A percentile compares a stretch with the other conserved stretches of the same genome.
phyloP scores from a whole-genome alignment of 495 filamentous ascomycete species.

The Neurospora sp. region DNA sequence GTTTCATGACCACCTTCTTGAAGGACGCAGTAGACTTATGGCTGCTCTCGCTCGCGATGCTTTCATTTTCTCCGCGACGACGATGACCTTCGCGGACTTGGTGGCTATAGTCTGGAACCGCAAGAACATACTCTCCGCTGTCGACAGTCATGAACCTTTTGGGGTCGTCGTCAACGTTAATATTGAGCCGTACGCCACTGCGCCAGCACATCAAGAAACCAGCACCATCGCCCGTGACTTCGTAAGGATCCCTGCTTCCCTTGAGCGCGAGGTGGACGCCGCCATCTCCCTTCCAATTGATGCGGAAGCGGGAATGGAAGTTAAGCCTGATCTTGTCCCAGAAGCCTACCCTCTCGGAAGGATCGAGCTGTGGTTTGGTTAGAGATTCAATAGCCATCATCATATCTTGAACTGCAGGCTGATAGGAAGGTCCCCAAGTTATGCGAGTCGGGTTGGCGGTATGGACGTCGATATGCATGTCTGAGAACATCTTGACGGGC shows the following conservation, averaged over 20 bases:
- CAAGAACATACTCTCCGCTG: constrained; percentile 86
- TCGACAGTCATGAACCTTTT: constrained; percentile 91
- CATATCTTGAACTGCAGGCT: constrained; percentile 98
- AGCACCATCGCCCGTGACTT: constrained; percentile 82
- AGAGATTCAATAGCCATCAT: constrained; percentile 99
- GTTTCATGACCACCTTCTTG: constrained; percentile 97
- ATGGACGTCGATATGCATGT: constrained; percentile 84
- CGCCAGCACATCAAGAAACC: constrained; percentile 98
- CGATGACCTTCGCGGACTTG: constrained; percentile 63
- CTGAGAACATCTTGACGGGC: constrained; percentile 93
- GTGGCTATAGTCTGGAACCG: constrained; percentile 85
- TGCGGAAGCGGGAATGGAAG: constrained; percentile 83
- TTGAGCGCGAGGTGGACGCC: constrained; percentile 94
- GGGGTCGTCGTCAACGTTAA: constrained; percentile 73
- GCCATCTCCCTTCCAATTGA: constrained; percentile 88
- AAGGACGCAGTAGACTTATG: constrained; percentile 69
- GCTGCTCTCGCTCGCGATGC: constrained; percentile 50
- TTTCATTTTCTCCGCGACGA: constrained; percentile 50
- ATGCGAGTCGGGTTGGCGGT: constrained; percentile 84
- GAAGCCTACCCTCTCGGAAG: constrained; percentile 88
- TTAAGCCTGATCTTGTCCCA: constrained; percentile 98
- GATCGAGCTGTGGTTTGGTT: constrained; percentile 88
- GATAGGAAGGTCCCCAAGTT: constrained; percentile 95
- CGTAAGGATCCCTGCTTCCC: constrained; percentile 86
- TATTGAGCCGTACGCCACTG: constrained; percentile 76